Base-by-base conservation (phyloP, 1,284 basidiomycete genomes). In the Puccinia horiana region DNA sequence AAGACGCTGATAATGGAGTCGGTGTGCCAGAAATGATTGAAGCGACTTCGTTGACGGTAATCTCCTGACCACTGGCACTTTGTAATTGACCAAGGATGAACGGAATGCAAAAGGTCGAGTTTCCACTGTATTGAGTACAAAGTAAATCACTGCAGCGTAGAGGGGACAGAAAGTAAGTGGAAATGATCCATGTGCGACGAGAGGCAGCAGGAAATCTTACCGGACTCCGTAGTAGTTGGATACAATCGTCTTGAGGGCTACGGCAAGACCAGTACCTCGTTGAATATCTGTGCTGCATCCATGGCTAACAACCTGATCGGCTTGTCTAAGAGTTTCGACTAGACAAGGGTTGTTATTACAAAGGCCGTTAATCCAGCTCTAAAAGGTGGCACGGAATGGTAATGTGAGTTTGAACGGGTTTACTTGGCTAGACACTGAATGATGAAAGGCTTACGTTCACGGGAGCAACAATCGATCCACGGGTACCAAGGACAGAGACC, bases 331-430 rank as follows among this genome's bases (percentile, higher is more conserved):
- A 37, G 69, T 73, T 2, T 47, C 47, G 42, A 52, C 26, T 2
- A 69, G 61, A 12, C 78, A 80, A 44, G 78, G 78, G 12, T 23
- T 0, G 12, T 67, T 49, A 4, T 52, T n/a, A 54, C 78, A 80
- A 40, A 80, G 26, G 18, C 54, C 69, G 29, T 49, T 44, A 69
- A 80, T 63, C 78, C 78, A 80, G 18, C 3, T 80, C 78, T 80
- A 26, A 72, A 23, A 11, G 37, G n/a, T n/a, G n/a, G n/a, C n/a
- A n/a, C n/a, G n/a, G 8, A 52, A 16, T 0, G 76, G 35, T 1
- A 32, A 2, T 12, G 42, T 32, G n/a, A 44, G 44, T 11, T 23
- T 5, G 32, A 12, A 20, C 65, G 26, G 26, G 23, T 1, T 3
- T 6, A 29, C 12, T n/a, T 26, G 67, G 32, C 14, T 40, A 26